Evolutionary conservation across 2,329 filamentous ascomycete species (phyloP).

Genomic region (Curvularia verruculosa): DNA sequence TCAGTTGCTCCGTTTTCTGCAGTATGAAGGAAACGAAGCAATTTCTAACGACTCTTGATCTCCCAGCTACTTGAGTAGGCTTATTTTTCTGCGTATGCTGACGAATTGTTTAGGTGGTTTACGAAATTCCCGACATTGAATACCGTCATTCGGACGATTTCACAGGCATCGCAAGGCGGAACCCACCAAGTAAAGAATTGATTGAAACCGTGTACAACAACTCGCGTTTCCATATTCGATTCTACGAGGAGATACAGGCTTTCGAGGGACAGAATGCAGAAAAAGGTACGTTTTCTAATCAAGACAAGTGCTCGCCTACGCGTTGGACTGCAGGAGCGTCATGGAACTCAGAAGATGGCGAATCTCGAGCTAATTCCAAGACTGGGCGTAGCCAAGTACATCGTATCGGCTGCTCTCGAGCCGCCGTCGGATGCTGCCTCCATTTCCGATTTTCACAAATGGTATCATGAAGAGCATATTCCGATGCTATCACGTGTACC

Average conservation of each 20-base stretch:
- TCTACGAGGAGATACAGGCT: slow-evolving; percentile 25
- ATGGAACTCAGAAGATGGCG: not conserved
- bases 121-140: slow-evolving; percentile 34
- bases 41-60: not conserved
- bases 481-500: slow-evolving; percentile 11
- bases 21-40: not conserved
- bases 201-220: slow-evolving; percentile 33
- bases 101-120: slow-evolving; percentile 21
- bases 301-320: not conserved
- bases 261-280: not conserved
- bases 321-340: not conserved
- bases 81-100: not conserved
- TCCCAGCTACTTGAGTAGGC: not conserved
- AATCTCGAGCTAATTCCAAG: not conserved
- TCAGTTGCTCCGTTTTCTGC: not conserved
- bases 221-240: slow-evolving; percentile 36
- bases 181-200: slow-evolving; percentile 24
- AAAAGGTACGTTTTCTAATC: not conserved
- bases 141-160: slow-evolving; percentile 31
- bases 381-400: slow-evolving; percentile 14
- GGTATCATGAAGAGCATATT: slow-evolving; percentile 33
- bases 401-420: slow-evolving; percentile 21
- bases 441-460: slow-evolving; percentile 25
- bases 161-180: slow-evolving; percentile 31
- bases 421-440: slow-evolving; percentile 9